Conservation (phyloP, 139 green algal genomes). For the Dunaliella sp. region DNA sequence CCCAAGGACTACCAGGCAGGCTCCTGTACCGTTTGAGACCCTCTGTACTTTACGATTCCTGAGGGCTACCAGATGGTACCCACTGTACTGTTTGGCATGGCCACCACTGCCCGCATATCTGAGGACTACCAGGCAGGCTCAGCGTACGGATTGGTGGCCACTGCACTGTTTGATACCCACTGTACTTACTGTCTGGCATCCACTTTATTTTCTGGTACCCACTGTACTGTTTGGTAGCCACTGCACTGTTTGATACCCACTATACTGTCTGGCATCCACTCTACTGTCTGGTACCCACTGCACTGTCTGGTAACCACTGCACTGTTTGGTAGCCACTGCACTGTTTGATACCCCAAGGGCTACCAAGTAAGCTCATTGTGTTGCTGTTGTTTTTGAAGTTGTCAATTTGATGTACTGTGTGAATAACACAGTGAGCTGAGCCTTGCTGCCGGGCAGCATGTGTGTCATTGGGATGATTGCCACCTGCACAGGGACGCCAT, state of each 20-base stretch:
- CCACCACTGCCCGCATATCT: slow-evolving; percentile 71
- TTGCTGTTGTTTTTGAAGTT: slow-evolving; percentile 88
- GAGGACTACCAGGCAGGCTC: slow-evolving; percentile 71
- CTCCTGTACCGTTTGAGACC: too few relatives aligned
- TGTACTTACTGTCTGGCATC: slow-evolving; percentile 77
- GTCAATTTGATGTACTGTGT: slow-evolving; percentile 78
- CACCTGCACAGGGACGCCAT: slow-evolving; percentile 89
- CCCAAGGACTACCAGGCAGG: slow-evolving; percentile 79
- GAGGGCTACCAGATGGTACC: too few relatives aligned
- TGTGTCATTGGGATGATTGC: slow-evolving; percentile 60
- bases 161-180: too few relatives aligned
- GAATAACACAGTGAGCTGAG: too few relatives aligned
- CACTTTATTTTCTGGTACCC: slow-evolving; percentile 67
- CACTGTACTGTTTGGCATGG: too few relatives aligned
- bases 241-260: neutral
- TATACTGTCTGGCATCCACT: slow-evolving; percentile 73
- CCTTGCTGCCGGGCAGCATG: slow-evolving; percentile 45
- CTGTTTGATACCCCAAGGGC: slow-evolving; percentile 82
- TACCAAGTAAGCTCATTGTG: too few relatives aligned
- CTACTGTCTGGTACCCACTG: slow-evolving; percentile 49
- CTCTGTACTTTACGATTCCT: too few relatives aligned
- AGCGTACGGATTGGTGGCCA: too few relatives aligned
- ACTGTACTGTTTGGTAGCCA: neutral
- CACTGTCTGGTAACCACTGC: too few relatives aligned
- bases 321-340: too few relatives aligned